Percentiles rank a stretch among this genome's conserved stretches.
These are phyloP conservation scores for Polytrichum formosum DNA, from an alignment of 225 moss, liverwort and hornwort genomes.

Conservation along the genomic window DNA sequence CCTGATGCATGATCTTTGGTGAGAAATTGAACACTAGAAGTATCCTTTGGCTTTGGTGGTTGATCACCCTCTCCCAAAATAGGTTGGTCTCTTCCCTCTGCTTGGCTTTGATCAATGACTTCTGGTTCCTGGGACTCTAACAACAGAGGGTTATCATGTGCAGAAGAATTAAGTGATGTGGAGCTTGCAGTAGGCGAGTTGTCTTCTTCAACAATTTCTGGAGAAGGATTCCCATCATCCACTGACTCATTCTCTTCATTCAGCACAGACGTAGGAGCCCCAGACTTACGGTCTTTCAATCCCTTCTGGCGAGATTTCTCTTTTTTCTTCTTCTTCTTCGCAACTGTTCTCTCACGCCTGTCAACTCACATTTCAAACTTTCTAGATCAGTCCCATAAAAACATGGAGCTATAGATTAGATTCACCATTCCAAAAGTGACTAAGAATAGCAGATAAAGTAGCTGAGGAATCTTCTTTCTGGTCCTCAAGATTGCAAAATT, in stretches of 20 bases:
- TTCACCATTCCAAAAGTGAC: too few species aligned
- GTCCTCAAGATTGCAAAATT: not conserved
- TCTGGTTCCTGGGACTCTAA: slow-evolving; percentile 40
- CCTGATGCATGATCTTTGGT: not conserved
- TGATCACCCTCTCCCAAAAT: not conserved
- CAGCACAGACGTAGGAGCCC: slow-evolving; percentile 12
- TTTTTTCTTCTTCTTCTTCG: slow-evolving; percentile 68
- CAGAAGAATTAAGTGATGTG: slow-evolving; percentile 45
- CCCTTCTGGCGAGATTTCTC: slow-evolving; percentile 68
- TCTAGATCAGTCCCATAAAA: too few species aligned
- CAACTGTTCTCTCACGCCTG: slow-evolving; percentile 55
- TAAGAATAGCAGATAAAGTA: too few species aligned
- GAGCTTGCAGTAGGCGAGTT: slow-evolving; percentile 67
- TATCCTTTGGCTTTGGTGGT: slow-evolving; percentile 1
- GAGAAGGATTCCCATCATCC: slow-evolving; percentile 44
- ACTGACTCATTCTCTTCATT: slow-evolving; percentile 58
- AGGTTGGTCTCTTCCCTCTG: slow-evolving; percentile 14
- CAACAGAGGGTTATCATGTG: slow-evolving; percentile 32
- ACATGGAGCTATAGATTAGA: too few species aligned
- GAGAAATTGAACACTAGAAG: not conserved
- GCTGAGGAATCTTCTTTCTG: too few species aligned
- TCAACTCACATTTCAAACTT: not conserved
- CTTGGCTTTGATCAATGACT: slow-evolving; percentile 10
- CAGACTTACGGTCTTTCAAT: slow-evolving; percentile 41
- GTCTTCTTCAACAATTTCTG: slow-evolving; percentile 52